Percentiles rank a stretch among this genome's conserved stretches.
phyloP scores from a whole-genome alignment of 805 yeast species.

The Myxozyma monticola region DNA sequence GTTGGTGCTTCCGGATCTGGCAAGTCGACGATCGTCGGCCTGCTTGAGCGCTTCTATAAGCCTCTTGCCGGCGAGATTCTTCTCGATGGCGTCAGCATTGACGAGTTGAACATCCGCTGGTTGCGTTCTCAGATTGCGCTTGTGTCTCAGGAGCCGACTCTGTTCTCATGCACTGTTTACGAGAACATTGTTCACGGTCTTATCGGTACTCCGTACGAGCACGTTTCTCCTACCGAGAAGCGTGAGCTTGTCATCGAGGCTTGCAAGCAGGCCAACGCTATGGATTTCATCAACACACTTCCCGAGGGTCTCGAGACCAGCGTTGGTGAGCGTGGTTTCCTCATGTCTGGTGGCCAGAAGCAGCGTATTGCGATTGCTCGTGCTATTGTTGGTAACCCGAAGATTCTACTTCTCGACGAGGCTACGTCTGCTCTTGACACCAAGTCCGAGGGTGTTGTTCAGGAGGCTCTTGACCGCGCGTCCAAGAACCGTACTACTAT shows the following conservation, averaged over 20 bases:
- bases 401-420: conserved; percentile 59
- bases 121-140: conserved; percentile 58
- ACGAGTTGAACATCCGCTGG: conserved; percentile 51
- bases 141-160: conserved; percentile 57
- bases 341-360: conserved; percentile 67
- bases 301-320: conserved; percentile 52
- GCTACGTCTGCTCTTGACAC: conserved; percentile 70
- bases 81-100: conserved; percentile 51
- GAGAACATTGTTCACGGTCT: conserved; percentile 83
- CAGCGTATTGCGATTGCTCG: conserved; percentile 68
- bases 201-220: conserved; percentile 35
- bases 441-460: conserved; percentile 59
- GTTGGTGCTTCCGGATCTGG: conserved; percentile 80
- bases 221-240: conserved; percentile 43
- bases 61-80: conserved; percentile 51
- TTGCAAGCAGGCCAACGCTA: conserved; percentile 54
- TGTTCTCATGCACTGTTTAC: conserved; percentile 76
- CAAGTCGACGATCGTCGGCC: conserved; percentile 48
- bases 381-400: conserved; percentile 56
- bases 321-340: conserved; percentile 59
- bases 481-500: conserved; percentile 46
- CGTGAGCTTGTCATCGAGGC: conserved; percentile 45
- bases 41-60: conserved; percentile 59
- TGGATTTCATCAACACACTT: conserved; percentile 49
- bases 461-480: conserved; percentile 48